Evolutionary conservation across 345 rosid species (phyloP).

Genomic region (Acer yangbiense): DNA sequence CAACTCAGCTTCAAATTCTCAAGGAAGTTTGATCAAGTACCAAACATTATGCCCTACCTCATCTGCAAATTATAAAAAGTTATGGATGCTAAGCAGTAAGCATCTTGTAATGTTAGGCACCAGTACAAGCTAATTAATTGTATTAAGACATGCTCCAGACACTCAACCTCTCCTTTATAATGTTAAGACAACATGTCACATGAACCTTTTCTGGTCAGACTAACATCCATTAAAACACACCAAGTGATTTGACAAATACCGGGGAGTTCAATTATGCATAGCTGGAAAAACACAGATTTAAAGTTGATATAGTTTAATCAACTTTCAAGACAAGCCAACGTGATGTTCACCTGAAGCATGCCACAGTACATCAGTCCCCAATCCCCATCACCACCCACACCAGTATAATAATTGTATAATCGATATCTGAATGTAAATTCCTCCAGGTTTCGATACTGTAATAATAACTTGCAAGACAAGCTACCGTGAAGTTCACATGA

Average conservation of each 20-base stretch:
- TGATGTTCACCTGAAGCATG: background rate
- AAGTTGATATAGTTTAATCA: too few species aligned
- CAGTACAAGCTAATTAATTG: background rate
- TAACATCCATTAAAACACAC: background rate
- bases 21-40: background rate
- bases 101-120: background rate
- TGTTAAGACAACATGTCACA: background rate
- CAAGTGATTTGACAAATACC: background rate
- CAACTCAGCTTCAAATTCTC: constrained; percentile 5
- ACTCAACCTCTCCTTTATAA: background rate
- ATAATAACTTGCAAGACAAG: background rate
- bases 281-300: background rate
- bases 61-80: background rate
- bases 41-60: background rate
- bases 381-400: background rate
- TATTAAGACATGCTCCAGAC: background rate
- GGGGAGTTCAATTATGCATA: background rate
- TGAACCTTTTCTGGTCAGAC: background rate
- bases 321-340: background rate
- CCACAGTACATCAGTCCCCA: background rate
- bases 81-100: background rate
- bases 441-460: background rate
- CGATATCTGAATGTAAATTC: too few species aligned
- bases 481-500: background rate
- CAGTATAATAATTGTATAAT: background rate